Base-by-base conservation (phyloP, 2,329 filamentous ascomycete species). In the Reticulascus tulasneorum region DNA sequence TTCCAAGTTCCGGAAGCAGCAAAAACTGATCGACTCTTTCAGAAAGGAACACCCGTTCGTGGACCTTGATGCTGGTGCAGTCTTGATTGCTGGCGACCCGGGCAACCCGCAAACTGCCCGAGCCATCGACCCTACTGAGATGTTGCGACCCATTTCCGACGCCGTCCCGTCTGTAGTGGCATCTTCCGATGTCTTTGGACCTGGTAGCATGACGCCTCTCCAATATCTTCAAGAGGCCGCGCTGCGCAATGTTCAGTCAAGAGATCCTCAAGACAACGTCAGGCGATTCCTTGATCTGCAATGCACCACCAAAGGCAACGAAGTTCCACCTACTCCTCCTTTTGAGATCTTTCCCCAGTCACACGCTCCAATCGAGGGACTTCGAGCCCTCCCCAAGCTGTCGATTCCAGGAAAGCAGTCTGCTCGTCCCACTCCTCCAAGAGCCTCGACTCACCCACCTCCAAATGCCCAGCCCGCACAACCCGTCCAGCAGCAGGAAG, bases 181-280 rank as follows among this genome's bases (percentile, higher is more conserved):
- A 18, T 96, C 91, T 1, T 96, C 90, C 2, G 91, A 96, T 60
- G 75, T 94, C 9, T 74, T 97, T 45, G 90, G 89, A 3, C 83
- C 86, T 6, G 76, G 76, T 23, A 62, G 56, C 29, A 57, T 81
- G 10, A 73, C 83, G 16, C 71, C 81, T 17, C 71, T 90, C 41
- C 73, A 77, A 40, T 77, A 81, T 45, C 75, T 96, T 23, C 82
- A 89, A 50, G 82, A 89, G 57, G 79, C 83, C 31, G 75, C 73
- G 26, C 79, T 95, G 12, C 78, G 80, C 39, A 79, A 73, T 44
- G 57, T 95, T 21, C 74, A 84, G 53, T 69, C 71, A 13, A 76
- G 84, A 35, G 89, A 96, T 54, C 86, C 90, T 6, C 90, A 94
- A 59, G 90, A 96, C 63, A 94, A 91, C 50, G 88, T 97, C 23